These are phyloP conservation scores for Curvularia eragrostidis DNA, from an alignment of 2,329 filamentous ascomycete genomes.

Conservation along the genomic window DNA sequence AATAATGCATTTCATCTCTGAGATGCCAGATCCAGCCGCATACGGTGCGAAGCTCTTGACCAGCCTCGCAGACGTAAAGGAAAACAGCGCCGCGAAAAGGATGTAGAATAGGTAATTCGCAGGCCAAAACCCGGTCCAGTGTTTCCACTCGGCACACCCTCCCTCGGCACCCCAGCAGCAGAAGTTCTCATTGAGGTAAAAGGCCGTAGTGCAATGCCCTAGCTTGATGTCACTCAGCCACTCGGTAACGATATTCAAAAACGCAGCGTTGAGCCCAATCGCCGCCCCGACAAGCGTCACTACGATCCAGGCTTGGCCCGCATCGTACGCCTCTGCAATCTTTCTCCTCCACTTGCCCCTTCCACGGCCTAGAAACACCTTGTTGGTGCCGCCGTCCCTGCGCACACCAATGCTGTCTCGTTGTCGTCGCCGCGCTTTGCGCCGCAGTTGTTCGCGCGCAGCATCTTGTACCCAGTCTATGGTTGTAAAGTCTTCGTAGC, in stretches of 20 bases:
- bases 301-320: conserved; percentile 97
- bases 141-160: conserved; percentile 87
- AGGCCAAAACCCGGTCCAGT: conserved; percentile 79
- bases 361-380: conserved; percentile 70
- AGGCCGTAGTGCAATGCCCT: conserved; percentile 93
- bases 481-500: conserved; percentile 98
- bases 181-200: conserved; percentile 96
- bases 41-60: conserved; percentile 95
- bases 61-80: conserved; percentile 79
- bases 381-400: conserved; percentile 54
- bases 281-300: conserved; percentile 91
- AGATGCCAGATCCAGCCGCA: conserved; percentile 94
- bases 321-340: conserved; percentile 87
- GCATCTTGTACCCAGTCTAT: conserved; percentile 99
- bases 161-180: conserved; percentile 97
- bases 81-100: conserved; percentile 81
- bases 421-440: conserved; percentile 76
- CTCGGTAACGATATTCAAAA: conserved; percentile 94
- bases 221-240: conserved; percentile 96
- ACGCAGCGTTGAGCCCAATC: conserved; percentile 90
- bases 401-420: conserved; percentile 47
- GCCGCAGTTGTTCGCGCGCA: conserved; percentile 82
- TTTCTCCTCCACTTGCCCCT: conserved; percentile 72
- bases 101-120: conserved; percentile 91
- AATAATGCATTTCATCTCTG: conserved; percentile 99